Conservation (phyloP, 2,329 filamentous ascomycete genomes). For the Aspergillus floridensis region DNA sequence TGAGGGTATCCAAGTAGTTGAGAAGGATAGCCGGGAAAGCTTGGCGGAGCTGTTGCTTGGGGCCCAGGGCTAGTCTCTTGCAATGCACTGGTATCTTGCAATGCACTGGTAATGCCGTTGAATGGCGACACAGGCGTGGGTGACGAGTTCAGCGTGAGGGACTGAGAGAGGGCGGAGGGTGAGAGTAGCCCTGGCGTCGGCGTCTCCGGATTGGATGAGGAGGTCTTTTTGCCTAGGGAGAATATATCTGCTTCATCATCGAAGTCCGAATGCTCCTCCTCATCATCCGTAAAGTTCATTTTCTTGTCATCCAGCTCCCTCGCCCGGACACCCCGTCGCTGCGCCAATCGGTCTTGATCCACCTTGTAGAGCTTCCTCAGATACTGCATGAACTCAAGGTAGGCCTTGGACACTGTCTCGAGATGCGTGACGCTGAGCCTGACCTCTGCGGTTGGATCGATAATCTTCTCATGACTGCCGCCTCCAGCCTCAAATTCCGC, state of each 20-base stretch:
- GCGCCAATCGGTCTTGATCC: neutral
- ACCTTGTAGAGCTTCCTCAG: neutral
- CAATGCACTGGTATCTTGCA: neutral
- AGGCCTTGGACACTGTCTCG: neutral
- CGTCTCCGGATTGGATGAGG: neutral
- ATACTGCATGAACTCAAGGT: neutral
- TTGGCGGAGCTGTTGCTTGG: neutral
- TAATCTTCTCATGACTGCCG: slow-evolving; percentile 11
- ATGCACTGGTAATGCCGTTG: neutral
- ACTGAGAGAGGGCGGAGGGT: neutral
- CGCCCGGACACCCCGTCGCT: neutral
- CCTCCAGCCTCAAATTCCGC: slow-evolving; percentile 9
- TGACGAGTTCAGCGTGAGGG: neutral
- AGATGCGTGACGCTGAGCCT: neutral
- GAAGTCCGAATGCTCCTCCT: neutral
- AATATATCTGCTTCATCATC: neutral
- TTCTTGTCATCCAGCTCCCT: neutral
- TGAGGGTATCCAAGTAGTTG: neutral
- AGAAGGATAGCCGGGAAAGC: neutral
- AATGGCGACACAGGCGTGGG: neutral
- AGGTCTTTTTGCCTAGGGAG: neutral
- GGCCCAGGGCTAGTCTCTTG: neutral
- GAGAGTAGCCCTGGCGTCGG: neutral
- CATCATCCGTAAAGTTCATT: neutral
- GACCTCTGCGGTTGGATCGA: slow-evolving; percentile 16